Evolutionary conservation across 2,329 filamentous ascomycete genomes (phyloP), one percentile per base, ranked within the genome.

Genomic region (Berkeleyomyces rouxiae): DNA sequence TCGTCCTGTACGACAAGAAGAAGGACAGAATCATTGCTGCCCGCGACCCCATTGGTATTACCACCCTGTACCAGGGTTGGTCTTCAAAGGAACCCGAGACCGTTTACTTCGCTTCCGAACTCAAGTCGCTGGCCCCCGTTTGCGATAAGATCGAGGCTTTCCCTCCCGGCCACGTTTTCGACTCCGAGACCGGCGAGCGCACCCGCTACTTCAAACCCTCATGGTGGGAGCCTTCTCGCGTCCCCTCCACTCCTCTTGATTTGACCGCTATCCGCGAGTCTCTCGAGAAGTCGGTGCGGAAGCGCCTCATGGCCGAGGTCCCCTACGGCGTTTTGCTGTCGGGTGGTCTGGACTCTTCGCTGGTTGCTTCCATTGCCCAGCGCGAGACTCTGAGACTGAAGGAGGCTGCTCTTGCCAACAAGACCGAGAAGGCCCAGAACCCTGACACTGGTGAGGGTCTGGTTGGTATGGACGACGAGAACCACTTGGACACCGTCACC

Each of bases 221-320:
- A 66, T 99, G 93, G 93, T 90, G 91, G 83, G 89, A 99, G 70
- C 84, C 86, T 51, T 76, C 79, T 70, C 87, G 82, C 70, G 82
- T 96, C 46, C 93, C 93, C 13, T 79, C 85, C 61, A 86, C 80
- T 16, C 90, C 92, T 0, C 77, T 96, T 65, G 88, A 97, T 76
- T 84, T 90, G 72, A 95, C 87, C 78, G 72, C 83, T 61, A 81
- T 99, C 68, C 84, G 93, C 67, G 82, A 86, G 71, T 85, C 86
- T 1, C 80, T 99, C 65, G 93, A 97, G 79, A 88, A 85, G 74
- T 85, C 93, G 9, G 93, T 99, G 63, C 84, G 92, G 71, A 99
- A 99, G 79, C 86, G 93, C 68, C 80, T 99, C 73, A 99, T 99
- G 93, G 93, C 93, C 31, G 93, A 99, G 76, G 93, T 99, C 43